phyloP scores from a whole-genome alignment of 192 early-diverging fungal species.

The Phycomyces blakesleeanus region DNA sequence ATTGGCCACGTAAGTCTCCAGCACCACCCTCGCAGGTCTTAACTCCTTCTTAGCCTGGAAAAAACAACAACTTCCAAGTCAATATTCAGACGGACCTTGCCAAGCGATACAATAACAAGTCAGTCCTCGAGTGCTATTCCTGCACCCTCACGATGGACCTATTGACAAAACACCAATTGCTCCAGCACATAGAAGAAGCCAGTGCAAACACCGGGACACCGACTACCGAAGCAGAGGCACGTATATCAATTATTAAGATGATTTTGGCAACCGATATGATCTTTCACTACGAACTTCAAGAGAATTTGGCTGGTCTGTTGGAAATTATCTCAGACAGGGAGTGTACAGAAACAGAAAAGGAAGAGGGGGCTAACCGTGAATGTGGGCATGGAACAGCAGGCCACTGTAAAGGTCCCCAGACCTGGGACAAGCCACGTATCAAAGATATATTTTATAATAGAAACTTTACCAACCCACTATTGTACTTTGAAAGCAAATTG shows the following conservation, averaged over 20 bases:
- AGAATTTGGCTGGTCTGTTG: slow-evolving; percentile 44
- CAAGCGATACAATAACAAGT: slow-evolving; percentile 66
- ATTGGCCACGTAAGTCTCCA: slow-evolving; percentile 67
- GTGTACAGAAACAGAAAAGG: neutral
- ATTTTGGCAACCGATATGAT: slow-evolving; percentile 93
- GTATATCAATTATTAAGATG: slow-evolving; percentile 55
- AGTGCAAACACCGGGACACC: slow-evolving; percentile 46
- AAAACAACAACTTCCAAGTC: slow-evolving; percentile 89
- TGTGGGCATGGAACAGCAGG: neutral
- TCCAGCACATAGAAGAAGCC: slow-evolving; percentile 52
- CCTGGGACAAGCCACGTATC: neutral
- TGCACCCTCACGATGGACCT: slow-evolving; percentile 72
- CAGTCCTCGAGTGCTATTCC: slow-evolving; percentile 86
- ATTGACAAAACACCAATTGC: slow-evolving; percentile 67
- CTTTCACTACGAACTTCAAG: slow-evolving; percentile 73
- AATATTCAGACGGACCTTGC: slow-evolving; percentile 80
- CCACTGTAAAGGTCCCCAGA: neutral
- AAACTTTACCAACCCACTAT: neutral
- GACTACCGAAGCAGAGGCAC: slow-evolving; percentile 44
- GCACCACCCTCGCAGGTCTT: neutral
- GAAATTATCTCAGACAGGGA: slow-evolving; percentile 27
- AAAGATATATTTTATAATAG: neutral
- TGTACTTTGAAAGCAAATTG: neutral
- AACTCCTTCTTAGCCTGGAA: slow-evolving; percentile 63
- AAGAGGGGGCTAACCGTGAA: neutral